These are phyloP conservation scores for Isatis tinctoria DNA, from an alignment of 345 rosid genomes.

Conservation along the genomic window DNA sequence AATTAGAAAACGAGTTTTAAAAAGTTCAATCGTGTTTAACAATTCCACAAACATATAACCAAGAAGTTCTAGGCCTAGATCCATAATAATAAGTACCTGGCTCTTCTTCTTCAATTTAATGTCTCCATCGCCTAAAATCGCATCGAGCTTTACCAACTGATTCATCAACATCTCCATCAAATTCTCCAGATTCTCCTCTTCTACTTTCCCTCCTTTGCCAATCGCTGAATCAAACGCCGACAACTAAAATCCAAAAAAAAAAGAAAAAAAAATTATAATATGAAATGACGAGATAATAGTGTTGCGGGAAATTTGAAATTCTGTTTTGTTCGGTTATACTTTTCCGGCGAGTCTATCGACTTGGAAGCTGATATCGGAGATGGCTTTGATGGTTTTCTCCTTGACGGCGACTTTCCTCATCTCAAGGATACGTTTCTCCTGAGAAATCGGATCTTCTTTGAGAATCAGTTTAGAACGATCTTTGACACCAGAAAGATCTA, in stretches of 20 bases:
- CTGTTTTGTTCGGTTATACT: conserved; percentile 35
- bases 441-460: conserved; percentile 70
- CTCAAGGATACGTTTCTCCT: conserved; percentile 70
- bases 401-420: conserved; percentile 59
- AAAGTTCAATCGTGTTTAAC: too few species aligned
- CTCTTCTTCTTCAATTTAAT: conserved; percentile 73
- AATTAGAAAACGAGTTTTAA: too few species aligned
- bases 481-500: conserved; percentile 77
- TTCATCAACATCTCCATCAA: conserved; percentile 77
- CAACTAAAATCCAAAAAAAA: conserved; percentile 46
- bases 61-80: background rate
- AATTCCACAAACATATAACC: background rate
- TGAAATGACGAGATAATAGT: background rate
- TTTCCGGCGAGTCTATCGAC: conserved; percentile 72
- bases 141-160: conserved; percentile 73
- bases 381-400: conserved; percentile 67
- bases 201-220: conserved; percentile 64
- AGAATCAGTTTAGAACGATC: conserved; percentile 84
- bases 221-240: conserved; percentile 60
- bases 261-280: background rate
- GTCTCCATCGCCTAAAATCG: conserved; percentile 68
- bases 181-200: conserved; percentile 56
- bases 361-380: conserved; percentile 70
- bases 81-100: conserved; percentile 43
- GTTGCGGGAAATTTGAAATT: background rate